Evolutionary conservation across 768 basidiomycete species (phyloP), one percentile per base, ranked within the genome.

Genomic region (Hygrocybe punicea): DNA sequence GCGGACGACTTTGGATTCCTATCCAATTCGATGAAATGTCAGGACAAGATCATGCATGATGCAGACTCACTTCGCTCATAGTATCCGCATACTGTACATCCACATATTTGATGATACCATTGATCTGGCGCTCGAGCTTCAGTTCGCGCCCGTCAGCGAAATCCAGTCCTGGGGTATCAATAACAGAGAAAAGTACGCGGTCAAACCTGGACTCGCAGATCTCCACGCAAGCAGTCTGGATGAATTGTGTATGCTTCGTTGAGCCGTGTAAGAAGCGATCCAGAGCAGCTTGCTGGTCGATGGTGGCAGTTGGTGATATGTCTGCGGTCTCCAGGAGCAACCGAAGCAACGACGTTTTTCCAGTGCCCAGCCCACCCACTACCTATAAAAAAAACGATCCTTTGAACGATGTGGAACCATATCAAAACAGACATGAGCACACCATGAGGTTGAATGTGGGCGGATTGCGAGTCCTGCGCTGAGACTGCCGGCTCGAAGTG

Each of bases 401-500:
- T 50, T 53, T 45, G 34, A 60, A 36, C 16, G 24, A 56, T 25
- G 36, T 64, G 25, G 39, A 29, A 48, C 21, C 10, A 78, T 56
- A 61, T 4, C 16, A 37, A 57, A 60, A 56, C 25, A 29, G 19
- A 21, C 29, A 17, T 19, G 46, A 17, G 63, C 76, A 63, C 47
- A 90, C 90, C 90, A 93, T 91, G 52, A 93, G 73, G 67, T 93
- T 93, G 75, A 93, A 92, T 2, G 89, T 89, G 6, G 90, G 87
- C 13, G 89, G 80, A 14, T 81, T 71, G 56, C 86, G 81, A 60
- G 77, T 75, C 63, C 87, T 81, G 64, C 86, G 81, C 67, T 89
- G 87, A 62, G 80, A 81, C 55, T 82, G 77, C 62, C 83, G 81
- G 57, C 75, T 74, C 54, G 72, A 62, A 2, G 73, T 66, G 40